These are phyloP conservation scores for Pythium apleroticum DNA, from an alignment of 352 stramenopile genomes.

Conservation along the genomic window DNA sequence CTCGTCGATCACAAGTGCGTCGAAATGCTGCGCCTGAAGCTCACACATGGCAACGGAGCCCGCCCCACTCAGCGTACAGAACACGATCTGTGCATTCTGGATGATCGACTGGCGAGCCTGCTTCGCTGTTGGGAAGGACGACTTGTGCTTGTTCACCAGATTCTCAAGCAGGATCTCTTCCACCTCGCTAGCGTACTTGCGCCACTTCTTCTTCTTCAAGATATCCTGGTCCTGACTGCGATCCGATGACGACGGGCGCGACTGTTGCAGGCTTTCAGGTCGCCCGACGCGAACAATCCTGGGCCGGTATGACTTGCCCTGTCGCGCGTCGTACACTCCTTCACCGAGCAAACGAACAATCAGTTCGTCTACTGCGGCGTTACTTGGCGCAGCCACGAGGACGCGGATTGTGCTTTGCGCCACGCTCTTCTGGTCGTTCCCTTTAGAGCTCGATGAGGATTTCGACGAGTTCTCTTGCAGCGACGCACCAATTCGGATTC, in stretches of 20 bases:
- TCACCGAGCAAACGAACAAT: constrained; percentile 69
- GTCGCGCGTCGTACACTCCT: constrained; percentile 53
- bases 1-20: constrained; percentile 97
- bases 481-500: constrained; percentile 74
- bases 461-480: constrained; percentile 35
- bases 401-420: constrained; percentile 64
- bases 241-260: constrained; percentile 25
- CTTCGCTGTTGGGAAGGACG: constrained; percentile 51
- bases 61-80: constrained; percentile 82
- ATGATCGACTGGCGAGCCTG: constrained; percentile 66
- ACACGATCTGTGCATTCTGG: constrained; percentile 78
- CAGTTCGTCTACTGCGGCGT: constrained; percentile 78
- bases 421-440: constrained; percentile 51
- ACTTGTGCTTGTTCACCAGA: constrained; percentile 62
- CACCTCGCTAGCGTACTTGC: constrained; percentile 70
- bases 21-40: constrained; percentile 91
- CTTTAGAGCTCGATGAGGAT: constrained; percentile 8
- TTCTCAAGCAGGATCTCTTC: constrained; percentile 73
- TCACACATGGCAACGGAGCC: constrained; percentile 82
- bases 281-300: constrained; percentile 73
- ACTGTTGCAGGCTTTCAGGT: constrained; percentile 51
- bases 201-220: constrained; percentile 64
- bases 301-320: constrained; percentile 50
- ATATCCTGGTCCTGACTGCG: constrained; percentile 27
- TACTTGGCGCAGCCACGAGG: constrained; percentile 76